phyloP scores from a whole-genome alignment of 1,139 yeast species.

The Kodamaea ohmeri region DNA sequence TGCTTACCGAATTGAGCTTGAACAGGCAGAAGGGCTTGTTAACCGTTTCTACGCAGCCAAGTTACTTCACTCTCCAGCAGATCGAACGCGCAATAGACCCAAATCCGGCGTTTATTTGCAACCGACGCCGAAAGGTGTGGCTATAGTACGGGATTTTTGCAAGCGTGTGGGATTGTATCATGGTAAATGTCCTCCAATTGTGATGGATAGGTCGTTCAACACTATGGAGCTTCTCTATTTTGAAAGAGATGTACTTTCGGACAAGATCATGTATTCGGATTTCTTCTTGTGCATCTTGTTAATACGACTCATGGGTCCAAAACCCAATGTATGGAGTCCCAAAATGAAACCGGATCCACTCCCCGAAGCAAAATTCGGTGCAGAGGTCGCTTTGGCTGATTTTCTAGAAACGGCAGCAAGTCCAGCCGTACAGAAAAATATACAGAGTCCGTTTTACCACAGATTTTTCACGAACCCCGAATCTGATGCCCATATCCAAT shows the following conservation, averaged over 20 bases:
- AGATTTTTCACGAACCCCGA: conserved; percentile 85
- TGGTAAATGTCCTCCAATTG: conserved; percentile 39
- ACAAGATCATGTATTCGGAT: conserved; percentile 62
- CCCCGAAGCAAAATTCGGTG: neutral
- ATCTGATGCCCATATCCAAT: conserved; percentile 77
- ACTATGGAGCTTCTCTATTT: conserved; percentile 69
- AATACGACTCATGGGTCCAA: conserved; percentile 58
- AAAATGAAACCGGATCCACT: conserved; percentile 31
- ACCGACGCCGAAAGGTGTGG: conserved; percentile 91
- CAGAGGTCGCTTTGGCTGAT: conserved; percentile 1
- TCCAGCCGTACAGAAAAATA: neutral
- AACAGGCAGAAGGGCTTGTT: conserved; percentile 51
- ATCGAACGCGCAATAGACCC: conserved; percentile 56
- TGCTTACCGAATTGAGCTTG: conserved; percentile 55
- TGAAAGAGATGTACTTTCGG: conserved; percentile 63
- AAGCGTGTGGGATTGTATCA: conserved; percentile 51
- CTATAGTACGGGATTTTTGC: conserved; percentile 62
- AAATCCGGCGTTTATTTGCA: conserved; percentile 51
- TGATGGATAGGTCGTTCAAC: conserved; percentile 54
- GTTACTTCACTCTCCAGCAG: conserved; percentile 73
- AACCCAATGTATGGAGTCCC: conserved; percentile 71
- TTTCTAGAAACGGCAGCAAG: neutral
- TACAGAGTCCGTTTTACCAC: conserved; percentile 67
- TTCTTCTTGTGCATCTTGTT: conserved; percentile 67
- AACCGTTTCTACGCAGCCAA: conserved; percentile 62